phyloP scores from a whole-genome alignment of 225 moss, liverwort and hornwort species.

The Marchantia paleacea region DNA sequence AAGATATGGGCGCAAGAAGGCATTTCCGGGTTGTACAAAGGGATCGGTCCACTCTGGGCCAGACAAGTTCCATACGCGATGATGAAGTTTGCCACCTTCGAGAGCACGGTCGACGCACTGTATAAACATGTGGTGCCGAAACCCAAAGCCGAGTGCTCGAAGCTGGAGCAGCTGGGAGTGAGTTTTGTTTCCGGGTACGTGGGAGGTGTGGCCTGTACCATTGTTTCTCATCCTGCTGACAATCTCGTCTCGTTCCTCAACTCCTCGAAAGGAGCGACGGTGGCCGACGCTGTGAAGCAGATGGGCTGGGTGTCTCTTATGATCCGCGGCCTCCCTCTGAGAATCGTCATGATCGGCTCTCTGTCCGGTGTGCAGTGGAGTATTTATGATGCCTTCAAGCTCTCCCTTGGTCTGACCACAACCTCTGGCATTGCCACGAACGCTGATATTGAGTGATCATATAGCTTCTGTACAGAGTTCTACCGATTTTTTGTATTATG shows the following conservation, averaged over 20 bases:
- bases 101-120: conserved; percentile 67
- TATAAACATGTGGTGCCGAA: conserved; percentile 57
- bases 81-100: conserved; percentile 97
- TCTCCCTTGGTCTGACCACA: conserved; percentile 71
- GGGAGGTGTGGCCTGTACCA: conserved; percentile 77
- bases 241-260: conserved; percentile 86
- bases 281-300: conserved; percentile 59
- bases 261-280: conserved; percentile 67
- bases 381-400: conserved; percentile 89
- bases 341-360: conserved; percentile 89
- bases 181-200: conserved; percentile 90
- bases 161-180: conserved; percentile 55
- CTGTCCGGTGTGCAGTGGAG: conserved; percentile 82
- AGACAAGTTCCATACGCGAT: conserved; percentile 93
- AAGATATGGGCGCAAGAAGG: conserved; percentile 69
- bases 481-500: too few relatives aligned
- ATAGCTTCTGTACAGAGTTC: too few relatives aligned
- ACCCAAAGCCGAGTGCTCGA: conserved; percentile 54
- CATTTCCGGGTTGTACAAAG: conserved; percentile 57
- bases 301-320: conserved; percentile 61
- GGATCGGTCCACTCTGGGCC: conserved; percentile 73
- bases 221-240: conserved; percentile 89
- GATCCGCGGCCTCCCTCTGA: conserved; percentile 77
- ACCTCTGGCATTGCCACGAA: conserved; percentile 37
- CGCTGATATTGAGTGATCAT: background rate